Conservation (phyloP, 768 basidiomycete genomes). For the Hericium alpestre region DNA sequence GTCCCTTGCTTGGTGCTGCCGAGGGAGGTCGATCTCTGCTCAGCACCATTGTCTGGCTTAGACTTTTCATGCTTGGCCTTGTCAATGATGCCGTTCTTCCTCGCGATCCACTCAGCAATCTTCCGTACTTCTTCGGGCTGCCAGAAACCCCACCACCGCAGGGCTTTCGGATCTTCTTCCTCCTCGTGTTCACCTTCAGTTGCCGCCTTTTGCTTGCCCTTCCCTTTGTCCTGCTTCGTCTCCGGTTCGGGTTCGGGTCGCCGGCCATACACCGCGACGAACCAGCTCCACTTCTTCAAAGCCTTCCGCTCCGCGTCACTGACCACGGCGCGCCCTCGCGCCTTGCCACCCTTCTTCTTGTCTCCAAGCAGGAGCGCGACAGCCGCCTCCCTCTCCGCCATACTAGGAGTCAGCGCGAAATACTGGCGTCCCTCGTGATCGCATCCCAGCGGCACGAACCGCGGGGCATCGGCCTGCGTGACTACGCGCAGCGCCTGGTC, state of each 20-base stretch:
- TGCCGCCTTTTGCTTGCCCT: conserved; percentile 14
- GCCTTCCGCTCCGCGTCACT: conserved; percentile 39
- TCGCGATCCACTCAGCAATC: conserved; percentile 54
- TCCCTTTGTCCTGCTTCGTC: conserved; percentile 14
- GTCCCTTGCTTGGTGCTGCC: neutral
- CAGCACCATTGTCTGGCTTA: neutral
- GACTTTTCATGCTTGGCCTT: conserved; percentile 3
- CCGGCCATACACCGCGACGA: conserved; percentile 65
- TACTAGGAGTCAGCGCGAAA: conserved; percentile 54
- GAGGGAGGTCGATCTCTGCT: neutral
- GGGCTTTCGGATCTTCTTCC: conserved; percentile 28
- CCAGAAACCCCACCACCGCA: conserved; percentile 73
- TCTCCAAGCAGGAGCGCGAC: conserved; percentile 21
- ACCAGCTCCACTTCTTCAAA: conserved; percentile 63
- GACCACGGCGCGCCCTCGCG: conserved; percentile 29
- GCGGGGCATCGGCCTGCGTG: conserved; percentile 33
- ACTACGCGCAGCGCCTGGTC: conserved; percentile 48
- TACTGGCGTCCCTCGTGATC: conserved; percentile 61
- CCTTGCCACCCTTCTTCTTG: conserved; percentile 25
- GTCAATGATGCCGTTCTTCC: conserved; percentile 33
- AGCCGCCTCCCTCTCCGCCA: conserved; percentile 44
- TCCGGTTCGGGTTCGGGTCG: conserved; percentile 27
- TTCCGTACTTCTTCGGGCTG: conserved; percentile 53
- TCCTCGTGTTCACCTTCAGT: conserved; percentile 17
- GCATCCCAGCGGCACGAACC: conserved; percentile 54